phyloP scores from a whole-genome alignment of 164 flowering plant genomes.

The Tetrastigma voinierianum region DNA sequence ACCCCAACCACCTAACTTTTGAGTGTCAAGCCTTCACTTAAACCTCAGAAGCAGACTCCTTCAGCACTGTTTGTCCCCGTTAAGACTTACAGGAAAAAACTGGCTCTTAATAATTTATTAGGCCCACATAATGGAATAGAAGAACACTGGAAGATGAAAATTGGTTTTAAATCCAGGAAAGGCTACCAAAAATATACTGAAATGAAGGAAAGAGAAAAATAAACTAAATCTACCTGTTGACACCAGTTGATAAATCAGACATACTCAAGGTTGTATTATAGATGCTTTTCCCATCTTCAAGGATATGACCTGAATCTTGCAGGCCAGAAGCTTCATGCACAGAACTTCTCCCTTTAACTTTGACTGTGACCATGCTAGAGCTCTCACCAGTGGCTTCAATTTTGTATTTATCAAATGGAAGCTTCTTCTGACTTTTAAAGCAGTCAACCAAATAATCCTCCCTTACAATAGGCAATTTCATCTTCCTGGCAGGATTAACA shows the following conservation, averaged over 20 bases:
- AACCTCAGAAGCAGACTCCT: no score
- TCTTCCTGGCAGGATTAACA: slow-evolving; percentile 52
- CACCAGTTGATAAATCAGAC: slow-evolving; percentile 92
- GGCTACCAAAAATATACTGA: no score
- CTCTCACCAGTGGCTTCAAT: slow-evolving; percentile 54
- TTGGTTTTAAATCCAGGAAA: not conserved
- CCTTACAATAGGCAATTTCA: slow-evolving; percentile 84
- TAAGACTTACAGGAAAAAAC: no score
- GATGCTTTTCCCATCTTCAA: slow-evolving; percentile 81
- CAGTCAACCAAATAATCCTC: slow-evolving; percentile 85
- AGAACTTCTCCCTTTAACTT: slow-evolving; percentile 90
- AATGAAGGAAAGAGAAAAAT: not conserved
- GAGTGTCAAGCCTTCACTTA: no score
- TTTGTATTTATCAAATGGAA: slow-evolving; percentile 71
- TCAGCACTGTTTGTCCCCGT: no score
- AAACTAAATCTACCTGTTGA: slow-evolving; percentile 66
- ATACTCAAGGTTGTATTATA: slow-evolving; percentile 87
- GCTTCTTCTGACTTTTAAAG: slow-evolving; percentile 66
- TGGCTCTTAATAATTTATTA: no score
- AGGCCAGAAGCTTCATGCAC: slow-evolving; percentile 93
- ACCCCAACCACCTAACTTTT: no score
- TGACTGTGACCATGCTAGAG: slow-evolving; percentile 65
- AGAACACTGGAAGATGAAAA: no score
- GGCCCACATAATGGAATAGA: no score
- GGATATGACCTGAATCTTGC: slow-evolving; percentile 92